Evolutionary conservation across 805 yeast genomes (phyloP), one percentile per base, ranked within the genome.

Genomic region (Saccharomyces eubayanus): DNA sequence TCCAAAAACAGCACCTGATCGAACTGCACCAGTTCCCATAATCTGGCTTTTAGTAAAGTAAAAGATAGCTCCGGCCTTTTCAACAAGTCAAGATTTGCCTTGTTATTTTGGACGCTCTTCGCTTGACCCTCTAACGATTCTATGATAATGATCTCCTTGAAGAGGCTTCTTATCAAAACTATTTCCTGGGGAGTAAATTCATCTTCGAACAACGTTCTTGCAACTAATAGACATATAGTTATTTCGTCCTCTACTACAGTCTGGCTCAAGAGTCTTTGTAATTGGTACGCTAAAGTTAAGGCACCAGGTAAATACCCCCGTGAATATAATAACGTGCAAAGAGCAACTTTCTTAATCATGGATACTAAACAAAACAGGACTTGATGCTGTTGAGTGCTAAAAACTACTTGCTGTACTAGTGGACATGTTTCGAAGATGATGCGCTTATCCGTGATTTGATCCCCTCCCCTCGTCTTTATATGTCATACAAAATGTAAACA

Each of bases 1-100:
- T 85, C 90, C 55, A 85, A 62, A 62, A 82, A 85, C 16, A 83
- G 63, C 1, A 84, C 64, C 50, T 70, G 73, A 11, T 76, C 78
- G 62, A 61, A 72, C 45, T 65, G 64, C n/a, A 63, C 59, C 51
- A 78, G 65, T 31, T 70, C 66, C 77, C 82, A 80, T 36, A 78
- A 63, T 46, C 74, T 68, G 11, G 78, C 68, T 57, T 80, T 80
- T 52, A 79, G 71, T 59, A 73, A 77, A 4, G 84, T 79, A 53
- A 72, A 72, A 27, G 73, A 69, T 48, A 80, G 64, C 56, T 79
- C 83, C 4, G 81, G 80, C 54, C 84, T 68, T 28, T 71, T 68
- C 59, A 81, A 55, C 36, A 69, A 57, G 20, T 55, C 52, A 49
- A 71, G 53, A 49, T 70, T 69, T 20, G 52, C 57, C 41, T 62